These are phyloP conservation scores for Monilinia polystroma DNA, from an alignment of 2,329 filamentous ascomycete genomes.

Conservation along the genomic window DNA sequence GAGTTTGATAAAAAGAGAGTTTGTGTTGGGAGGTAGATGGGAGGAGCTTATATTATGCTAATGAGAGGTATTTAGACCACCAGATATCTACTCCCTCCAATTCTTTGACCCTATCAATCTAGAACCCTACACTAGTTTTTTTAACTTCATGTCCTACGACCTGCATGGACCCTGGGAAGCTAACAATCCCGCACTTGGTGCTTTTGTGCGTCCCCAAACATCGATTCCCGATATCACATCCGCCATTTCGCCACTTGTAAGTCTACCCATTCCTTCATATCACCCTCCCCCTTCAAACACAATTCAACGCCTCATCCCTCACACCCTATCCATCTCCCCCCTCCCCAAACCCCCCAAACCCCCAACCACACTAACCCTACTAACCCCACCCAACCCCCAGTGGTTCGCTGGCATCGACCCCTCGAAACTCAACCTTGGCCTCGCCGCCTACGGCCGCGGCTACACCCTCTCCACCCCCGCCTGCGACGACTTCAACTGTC, in stretches of 20 bases:
- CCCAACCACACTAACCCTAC: too few species aligned
- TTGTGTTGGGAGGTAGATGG: neutral
- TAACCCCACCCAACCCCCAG: too few species aligned
- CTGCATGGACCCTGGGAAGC: slow-evolving; percentile 47
- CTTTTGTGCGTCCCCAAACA: slow-evolving; percentile 43
- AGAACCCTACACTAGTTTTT: slow-evolving; percentile 38
- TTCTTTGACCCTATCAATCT: slow-evolving; percentile 38
- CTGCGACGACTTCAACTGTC: slow-evolving; percentile 36
- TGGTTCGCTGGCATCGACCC: slow-evolving; percentile 46
- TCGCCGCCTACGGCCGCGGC: slow-evolving; percentile 50
- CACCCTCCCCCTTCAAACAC: too few species aligned
- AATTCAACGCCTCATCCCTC: too few species aligned
- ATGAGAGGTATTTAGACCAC: slow-evolving; percentile 31
- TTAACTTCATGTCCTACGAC: slow-evolving; percentile 43
- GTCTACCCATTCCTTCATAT: too few species aligned
- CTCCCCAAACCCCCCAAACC: too few species aligned
- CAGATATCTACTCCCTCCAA: slow-evolving; percentile 39
- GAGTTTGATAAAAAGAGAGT: too few species aligned
- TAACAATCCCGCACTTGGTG: slow-evolving; percentile 35
- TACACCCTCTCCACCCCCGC: slow-evolving; percentile 41
- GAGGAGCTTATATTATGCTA: neutral
- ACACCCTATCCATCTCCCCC: too few species aligned
- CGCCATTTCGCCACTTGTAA: slow-evolving; percentile 40
- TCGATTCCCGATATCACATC: slow-evolving; percentile 46
- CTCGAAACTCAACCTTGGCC: slow-evolving; percentile 47